A percentile compares a stretch with the other conserved stretches of the same genome.
phyloP scores from a whole-genome alignment of 805 yeast species.

The Starmerella stellata region DNA sequence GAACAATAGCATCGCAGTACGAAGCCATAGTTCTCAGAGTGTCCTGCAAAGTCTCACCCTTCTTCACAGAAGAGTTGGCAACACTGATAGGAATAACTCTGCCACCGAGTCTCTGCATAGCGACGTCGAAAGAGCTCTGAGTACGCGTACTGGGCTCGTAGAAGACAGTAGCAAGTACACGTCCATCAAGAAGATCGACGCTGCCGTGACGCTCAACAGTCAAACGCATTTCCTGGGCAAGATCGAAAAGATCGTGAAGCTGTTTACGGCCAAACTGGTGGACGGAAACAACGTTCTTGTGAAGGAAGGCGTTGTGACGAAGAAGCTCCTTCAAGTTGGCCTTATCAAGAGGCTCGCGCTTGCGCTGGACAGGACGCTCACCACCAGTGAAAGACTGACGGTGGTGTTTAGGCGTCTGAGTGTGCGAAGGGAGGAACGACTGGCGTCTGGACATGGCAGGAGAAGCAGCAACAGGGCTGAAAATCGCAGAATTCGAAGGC shows the following conservation, averaged over 20 bases:
- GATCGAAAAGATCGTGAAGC: conserved; percentile 80
- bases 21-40: conserved; percentile 88
- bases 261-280: conserved; percentile 74
- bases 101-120: conserved; percentile 99
- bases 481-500: conserved; percentile 7
- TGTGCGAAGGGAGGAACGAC: conserved; percentile 24
- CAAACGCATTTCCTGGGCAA: conserved; percentile 94
- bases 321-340: conserved; percentile 63
- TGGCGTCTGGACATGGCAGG: conserved; percentile 12
- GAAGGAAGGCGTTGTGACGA: conserved; percentile 78
- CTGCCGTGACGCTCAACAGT: conserved; percentile 95
- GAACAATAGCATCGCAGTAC: conserved; percentile 88
- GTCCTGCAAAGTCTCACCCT: conserved; percentile 96
- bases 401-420: conserved; percentile 5
- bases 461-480: conserved; percentile 11
- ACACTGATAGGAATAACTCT: conserved; percentile 78
- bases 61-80: conserved; percentile 80
- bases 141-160: conserved; percentile 98
- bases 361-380: conserved; percentile 15
- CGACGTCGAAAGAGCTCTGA: conserved; percentile 91
- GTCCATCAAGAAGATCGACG: conserved; percentile 73
- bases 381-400: conserved; percentile 17
- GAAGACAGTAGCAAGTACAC: conserved; percentile 83
- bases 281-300: conserved; percentile 76
- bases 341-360: conserved; percentile 28